Base-by-base conservation (phyloP, 768 basidiomycete species). In the Russula ochroleuca region DNA sequence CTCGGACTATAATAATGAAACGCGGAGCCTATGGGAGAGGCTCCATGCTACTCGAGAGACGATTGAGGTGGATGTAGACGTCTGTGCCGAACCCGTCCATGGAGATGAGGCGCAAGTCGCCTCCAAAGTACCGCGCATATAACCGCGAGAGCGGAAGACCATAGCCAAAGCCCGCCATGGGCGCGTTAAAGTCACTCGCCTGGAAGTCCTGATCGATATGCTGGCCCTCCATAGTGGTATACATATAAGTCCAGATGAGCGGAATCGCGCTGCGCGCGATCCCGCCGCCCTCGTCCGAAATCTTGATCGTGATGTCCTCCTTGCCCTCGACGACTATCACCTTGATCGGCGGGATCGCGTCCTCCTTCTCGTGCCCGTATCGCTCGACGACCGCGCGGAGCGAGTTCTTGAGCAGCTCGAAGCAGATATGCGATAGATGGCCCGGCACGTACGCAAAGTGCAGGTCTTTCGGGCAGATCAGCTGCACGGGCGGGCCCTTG, bases 41-140 rank as follows among this genome's bases (percentile, higher is more conserved):
- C 75, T 92, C 91, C 28, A 85, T 79, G 69, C 87, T 91, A 71
- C 88, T 92, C 11, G 89, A 91, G 17, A 94, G 80, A 52, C 87
- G 81, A 72, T 94, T 94, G 57, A 94, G 77, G 73, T 95, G 94
- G 66, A 96, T 93, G 72, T 95, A 96, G 3, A 94, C 90, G 72
- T 96, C 94, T 40, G 91, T 94, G 11, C 94, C 93, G 71, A 90
- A 94, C n/a, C 97, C 96, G 67, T 99, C 97, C 95, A 99, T 98
- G 48, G 94, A 90, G 66, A 99, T 99, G 61, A 99, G 75, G 19
- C 92, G 81, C 33, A 99, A 77, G 74, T 98, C 95, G 0, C 93
- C 92, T 0, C 93, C 96, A 70, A 98, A 97, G 73, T 97, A 99
- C 53, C 96, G 79, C 0, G 95, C 94, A 70, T 98, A 99, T 85